phyloP scores from a whole-genome alignment of 2,329 filamentous ascomycete genomes.

The Aureobasidium melanogenum region DNA sequence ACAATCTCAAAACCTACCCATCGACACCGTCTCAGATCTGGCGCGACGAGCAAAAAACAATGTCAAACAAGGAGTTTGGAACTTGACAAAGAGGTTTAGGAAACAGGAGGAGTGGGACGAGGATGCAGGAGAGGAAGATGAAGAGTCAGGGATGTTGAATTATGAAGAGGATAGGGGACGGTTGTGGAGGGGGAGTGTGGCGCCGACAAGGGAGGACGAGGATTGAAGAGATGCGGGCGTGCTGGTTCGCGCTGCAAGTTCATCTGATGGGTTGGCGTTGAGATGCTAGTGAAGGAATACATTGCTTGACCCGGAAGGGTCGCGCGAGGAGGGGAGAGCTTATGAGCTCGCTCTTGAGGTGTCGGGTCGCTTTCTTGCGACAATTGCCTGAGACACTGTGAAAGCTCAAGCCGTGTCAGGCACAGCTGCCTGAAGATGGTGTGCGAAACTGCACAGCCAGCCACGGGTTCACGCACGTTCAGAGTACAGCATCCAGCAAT shows the following conservation, averaged over 20 bases:
- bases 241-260: not conserved
- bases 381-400: too few relatives aligned
- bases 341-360: too few relatives aligned
- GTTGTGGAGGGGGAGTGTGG: slow-evolving; percentile 1
- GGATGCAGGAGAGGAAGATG: not conserved
- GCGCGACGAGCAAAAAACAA: not conserved
- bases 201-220: not conserved
- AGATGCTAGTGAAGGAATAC: not conserved
- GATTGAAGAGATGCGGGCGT: not conserved
- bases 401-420: too few relatives aligned
- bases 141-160: slow-evolving; percentile 5
- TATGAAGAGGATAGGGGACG: slow-evolving; percentile 7
- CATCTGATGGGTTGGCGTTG: not conserved
- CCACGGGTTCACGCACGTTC: too few relatives aligned
- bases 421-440: too few relatives aligned
- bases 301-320: not conserved
- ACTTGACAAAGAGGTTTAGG: not conserved
- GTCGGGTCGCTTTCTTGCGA: too few relatives aligned
- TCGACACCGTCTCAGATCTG: not conserved
- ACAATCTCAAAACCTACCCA: not conserved
- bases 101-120: slow-evolving; percentile 1
- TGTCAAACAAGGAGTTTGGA: not conserved
- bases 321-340: too few relatives aligned
- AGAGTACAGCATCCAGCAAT: too few relatives aligned
- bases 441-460: too few relatives aligned